Evolutionary conservation across 345 rosid genomes (phyloP), one percentile per base, ranked within the genome.

Genomic region (Isatis tinctoria): DNA sequence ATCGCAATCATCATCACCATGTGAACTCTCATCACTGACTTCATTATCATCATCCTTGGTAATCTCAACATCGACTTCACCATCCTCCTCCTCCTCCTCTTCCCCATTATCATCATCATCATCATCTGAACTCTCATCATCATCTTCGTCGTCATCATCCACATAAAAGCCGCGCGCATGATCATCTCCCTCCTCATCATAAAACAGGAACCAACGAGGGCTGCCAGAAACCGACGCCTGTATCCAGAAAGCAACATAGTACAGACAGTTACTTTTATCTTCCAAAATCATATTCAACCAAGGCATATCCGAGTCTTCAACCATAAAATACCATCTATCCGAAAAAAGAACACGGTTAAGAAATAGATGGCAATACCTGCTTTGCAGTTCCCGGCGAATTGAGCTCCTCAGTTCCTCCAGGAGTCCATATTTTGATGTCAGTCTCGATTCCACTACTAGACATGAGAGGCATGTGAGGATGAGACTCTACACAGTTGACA

Each of bases 351-450:
- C 12, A 0, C 35, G 32, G 32, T 47, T 49, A 32, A 26, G 9
- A 40, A 49, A 49, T 65, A 69, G 41, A 57, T 75, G 58, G 8
- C 53, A 27, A 24, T 82, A 94, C 97, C 97, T 82, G 71, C 65
- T 75, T 82, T 37, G 84, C 80, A 60, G 83, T 75, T 73, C 48
- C 41, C 8, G 93, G 96, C 27, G 88, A 76, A 51, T 44, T 61
- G 72, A 94, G 93, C 65, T 80, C 85, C 81, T 88, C 86, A 10
- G 53, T 49, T 32, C 95, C 89, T 76, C 70, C 85, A 44, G 96
- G 96, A 65, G 86, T 86, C 96, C 95, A 95, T 65, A 92, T 73
- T 85, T 95, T 95, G 80, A 95, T 82, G 67, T 92, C 91, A 20
- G 8, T 44, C 70, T 95, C 99, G 13, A 92, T 83, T 69, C 93